Evolutionary conservation across 2,329 filamentous ascomycete genomes (phyloP).

Genomic region (Aspergillus ustus): DNA sequence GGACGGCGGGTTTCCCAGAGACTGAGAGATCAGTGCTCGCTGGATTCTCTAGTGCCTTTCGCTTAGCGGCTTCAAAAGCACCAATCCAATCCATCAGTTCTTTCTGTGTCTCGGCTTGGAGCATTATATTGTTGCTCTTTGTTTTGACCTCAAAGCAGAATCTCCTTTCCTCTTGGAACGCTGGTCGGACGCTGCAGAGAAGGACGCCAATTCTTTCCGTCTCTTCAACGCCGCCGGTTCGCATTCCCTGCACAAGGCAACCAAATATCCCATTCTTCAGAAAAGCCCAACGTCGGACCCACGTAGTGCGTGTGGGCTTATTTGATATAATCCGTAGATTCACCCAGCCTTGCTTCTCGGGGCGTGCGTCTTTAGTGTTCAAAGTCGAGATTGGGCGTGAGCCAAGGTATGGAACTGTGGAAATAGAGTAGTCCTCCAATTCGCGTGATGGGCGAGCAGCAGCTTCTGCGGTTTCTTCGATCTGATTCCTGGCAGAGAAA

Average conservation of each 20-base stretch:
- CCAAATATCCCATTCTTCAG: constrained; percentile 95
- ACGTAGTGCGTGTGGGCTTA: constrained; percentile 87
- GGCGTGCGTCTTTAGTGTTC: constrained; percentile 56
- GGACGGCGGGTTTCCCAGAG: constrained; percentile 49
- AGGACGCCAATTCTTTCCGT: constrained; percentile 95
- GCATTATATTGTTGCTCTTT: constrained; percentile 84
- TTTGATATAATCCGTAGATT: constrained; percentile 80
- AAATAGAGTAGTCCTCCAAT: constrained; percentile 87
- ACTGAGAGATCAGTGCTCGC: constrained; percentile 55
- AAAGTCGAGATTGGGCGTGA: constrained; percentile 68
- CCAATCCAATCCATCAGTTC: constrained; percentile 95
- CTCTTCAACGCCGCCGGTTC: constrained; percentile 84
- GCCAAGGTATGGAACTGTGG: constrained; percentile 85
- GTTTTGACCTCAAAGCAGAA: constrained; percentile 99
- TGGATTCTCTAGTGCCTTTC: constrained; percentile 81
- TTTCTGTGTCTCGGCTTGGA: constrained; percentile 90
- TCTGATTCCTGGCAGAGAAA: constrained; percentile 74
- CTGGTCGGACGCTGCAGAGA: constrained; percentile 88
- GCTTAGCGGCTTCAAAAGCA: constrained; percentile 91
- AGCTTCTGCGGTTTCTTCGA: constrained; percentile 76
- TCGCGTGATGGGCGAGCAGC: constrained; percentile 82
- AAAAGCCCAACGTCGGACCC: constrained; percentile 94
- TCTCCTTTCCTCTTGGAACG: constrained; percentile 86
- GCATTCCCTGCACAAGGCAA: constrained; percentile 81
- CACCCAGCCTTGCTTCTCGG: constrained; percentile 93